Evolutionary conservation across 306 rosid species (phyloP), one percentile per base, ranked within the genome.

Genomic region (Sesbania bispinosa): DNA sequence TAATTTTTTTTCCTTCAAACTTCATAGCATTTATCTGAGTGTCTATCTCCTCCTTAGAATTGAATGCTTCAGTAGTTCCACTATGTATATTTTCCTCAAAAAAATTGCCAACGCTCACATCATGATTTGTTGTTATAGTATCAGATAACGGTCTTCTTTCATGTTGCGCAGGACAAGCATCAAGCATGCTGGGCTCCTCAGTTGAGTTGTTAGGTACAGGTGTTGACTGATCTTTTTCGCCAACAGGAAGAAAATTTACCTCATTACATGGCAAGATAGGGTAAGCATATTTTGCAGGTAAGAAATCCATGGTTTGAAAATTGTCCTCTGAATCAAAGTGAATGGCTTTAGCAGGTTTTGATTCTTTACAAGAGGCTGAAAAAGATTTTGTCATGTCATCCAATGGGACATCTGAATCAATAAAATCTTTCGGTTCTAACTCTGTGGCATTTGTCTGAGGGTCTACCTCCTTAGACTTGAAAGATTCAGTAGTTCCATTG

Each of bases 301-400:
- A 72, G 65, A 77, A 38, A 87, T 78, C 82, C 41, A 59, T 82
- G 62, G 82, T 73, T 82, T 74, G 92, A 82, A 83, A 86, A 69
- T 84, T 84, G 67, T 77, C 48, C 58, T 65, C 58, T 4, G 89
- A 84, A 71, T 62, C 29, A 66, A 84, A 85, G 74, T 85, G 82
- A 65, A 82, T 80, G 73, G 90, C 79, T 75, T 82, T 84, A 27
- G 70, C 73, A 39, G 59, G 51, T 73, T 75, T 78, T 48, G 90
- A 66, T 73, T 46, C 77, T 23, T 83, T 55, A 61, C 20, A 71
- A 38, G 85, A 73, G 71, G 83, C 73, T 64, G 79, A 65, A 62
- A 87, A 86, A 36, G 90, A 79, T 67, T 86, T 83, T 3, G 78
- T 88, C 72, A 81, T 51, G 68, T 92, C 90, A 20, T 87, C 90